Evolutionary conservation across 352 stramenopile genomes (phyloP).

Genomic region (Globisporangium nagaii): DNA sequence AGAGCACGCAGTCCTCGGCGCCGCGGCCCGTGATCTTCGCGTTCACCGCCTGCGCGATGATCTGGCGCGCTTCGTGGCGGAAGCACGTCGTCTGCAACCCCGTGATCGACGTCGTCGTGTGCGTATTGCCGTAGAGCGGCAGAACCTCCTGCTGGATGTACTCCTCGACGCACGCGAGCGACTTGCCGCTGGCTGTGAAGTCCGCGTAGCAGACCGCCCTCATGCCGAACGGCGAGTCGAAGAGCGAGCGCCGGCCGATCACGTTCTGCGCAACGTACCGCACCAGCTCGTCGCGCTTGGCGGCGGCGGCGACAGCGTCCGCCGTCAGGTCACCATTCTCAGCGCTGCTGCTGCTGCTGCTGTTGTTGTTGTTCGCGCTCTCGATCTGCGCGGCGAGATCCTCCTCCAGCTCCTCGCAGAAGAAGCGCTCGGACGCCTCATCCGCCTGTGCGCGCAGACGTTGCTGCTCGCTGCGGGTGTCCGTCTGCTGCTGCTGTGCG

Average conservation of each 20-base stretch:
- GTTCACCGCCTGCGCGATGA: slow-evolving; percentile 89
- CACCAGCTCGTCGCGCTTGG: slow-evolving; percentile 13
- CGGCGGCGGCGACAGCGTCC: neutral
- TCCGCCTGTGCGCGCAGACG: neutral
- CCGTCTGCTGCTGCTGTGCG: neutral
- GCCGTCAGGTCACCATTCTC: slow-evolving; percentile 2
- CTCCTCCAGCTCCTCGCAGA: slow-evolving; percentile 78
- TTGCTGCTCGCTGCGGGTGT: neutral
- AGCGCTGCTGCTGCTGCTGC: neutral
- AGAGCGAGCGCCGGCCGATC: slow-evolving; percentile 37
- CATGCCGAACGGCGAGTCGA: slow-evolving; percentile 63
- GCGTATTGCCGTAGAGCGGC: slow-evolving; percentile 96
- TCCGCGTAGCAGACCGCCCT: slow-evolving; percentile 91
- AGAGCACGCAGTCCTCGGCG: slow-evolving; percentile 92
- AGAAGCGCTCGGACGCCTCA: slow-evolving; percentile 36
- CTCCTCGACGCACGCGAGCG: slow-evolving; percentile 84
- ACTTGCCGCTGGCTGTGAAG: slow-evolving; percentile 91
- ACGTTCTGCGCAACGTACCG: too few relatives aligned
- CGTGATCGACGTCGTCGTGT: slow-evolving; percentile 88
- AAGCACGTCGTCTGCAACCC: slow-evolving; percentile 91
- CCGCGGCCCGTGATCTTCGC: slow-evolving; percentile 88
- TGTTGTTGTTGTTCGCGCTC: slow-evolving; percentile 10
- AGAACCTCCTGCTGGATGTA: slow-evolving; percentile 87
- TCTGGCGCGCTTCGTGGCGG: slow-evolving; percentile 92
- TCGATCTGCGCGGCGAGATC: slow-evolving; percentile 41